Evolutionary conservation across 2,329 filamentous ascomycete species (phyloP), one percentile per base, ranked within the genome.

Genomic region (Elsinoe arachidis): DNA sequence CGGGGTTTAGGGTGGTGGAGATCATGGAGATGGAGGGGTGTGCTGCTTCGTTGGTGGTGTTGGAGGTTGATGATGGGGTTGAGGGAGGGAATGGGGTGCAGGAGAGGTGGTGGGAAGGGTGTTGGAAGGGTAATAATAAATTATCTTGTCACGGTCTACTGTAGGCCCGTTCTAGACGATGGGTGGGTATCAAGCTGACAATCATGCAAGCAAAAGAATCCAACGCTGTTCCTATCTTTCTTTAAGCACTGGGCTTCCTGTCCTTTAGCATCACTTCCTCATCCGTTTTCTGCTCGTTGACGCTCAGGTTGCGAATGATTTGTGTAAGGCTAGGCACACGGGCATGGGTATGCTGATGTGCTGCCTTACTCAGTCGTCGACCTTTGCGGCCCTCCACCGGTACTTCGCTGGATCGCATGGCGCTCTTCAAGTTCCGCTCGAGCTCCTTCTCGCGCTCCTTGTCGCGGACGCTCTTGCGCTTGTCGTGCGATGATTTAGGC

Each of bases 141-240:
- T 39, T 34, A 51, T 15, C 33, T 51, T 51, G 17, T 15, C 34
- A 35, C 26, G 41, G 41, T 51, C 46, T 34, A 34, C 44, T 35
- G 15, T 41, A 30, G 21, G 26, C 19, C 34, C 43, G 43, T 23
- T 51, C 55, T 30, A 39, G 43, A 46, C 41, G 26, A 46, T 46
- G 43, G 41, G 35, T 35, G 23, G 46, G 46, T 53, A 53, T 53
- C 30, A 53, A 53, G 49, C 49, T 53, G 46, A 26, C 46, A 51
- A 39, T n/a, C 9, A 17, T 12, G 33, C 17, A 21, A 37, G 14
- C 17, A 39, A 26, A 39, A 15, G n/a, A 21, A 11, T 53, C 49
- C 34, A 35, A 33, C 49, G 26, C 33, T 53, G 15, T 17, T 34
- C 2, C n/a, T 17, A 2, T 21, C 39, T 19, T 3, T 53, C 4